Evolutionary conservation across 495 filamentous ascomycete species (phyloP).

Genomic region (Aspergillus cristatus): DNA sequence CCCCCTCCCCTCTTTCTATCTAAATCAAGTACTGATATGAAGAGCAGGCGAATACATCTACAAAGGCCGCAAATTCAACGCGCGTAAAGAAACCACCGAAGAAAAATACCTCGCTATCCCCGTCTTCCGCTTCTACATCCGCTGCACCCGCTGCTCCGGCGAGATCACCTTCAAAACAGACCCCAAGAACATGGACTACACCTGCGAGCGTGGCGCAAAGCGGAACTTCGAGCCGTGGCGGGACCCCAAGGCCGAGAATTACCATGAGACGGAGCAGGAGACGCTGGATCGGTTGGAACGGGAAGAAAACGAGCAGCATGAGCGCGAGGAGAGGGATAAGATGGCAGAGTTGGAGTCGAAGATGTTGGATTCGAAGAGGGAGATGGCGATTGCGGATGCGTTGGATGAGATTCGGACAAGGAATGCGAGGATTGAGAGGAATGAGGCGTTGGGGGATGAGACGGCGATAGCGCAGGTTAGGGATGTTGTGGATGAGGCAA

Average conservation of each 20-base stretch:
- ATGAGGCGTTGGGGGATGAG: slow-evolving; percentile 46
- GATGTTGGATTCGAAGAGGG: slow-evolving; percentile 84
- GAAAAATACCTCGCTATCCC: slow-evolving; percentile 85
- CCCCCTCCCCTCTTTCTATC: background rate
- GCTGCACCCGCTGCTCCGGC: slow-evolving; percentile 79
- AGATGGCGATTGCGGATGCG: slow-evolving; percentile 95
- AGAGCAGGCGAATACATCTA: slow-evolving; percentile 73
- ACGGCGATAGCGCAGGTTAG: slow-evolving; percentile 33
- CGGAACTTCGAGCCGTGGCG: slow-evolving; percentile 92
- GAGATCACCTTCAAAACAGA: slow-evolving; percentile 96
- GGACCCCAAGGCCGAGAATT: slow-evolving; percentile 36
- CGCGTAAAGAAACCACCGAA: slow-evolving; percentile 86
- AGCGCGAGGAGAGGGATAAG: slow-evolving; percentile 51
- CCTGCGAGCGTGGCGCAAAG: slow-evolving; percentile 77
- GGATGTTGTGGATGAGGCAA: slow-evolving; percentile 46
- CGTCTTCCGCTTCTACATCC: slow-evolving; percentile 91
- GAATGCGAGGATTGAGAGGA: slow-evolving; percentile 78
- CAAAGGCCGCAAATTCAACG: slow-evolving; percentile 94
- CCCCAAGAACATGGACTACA: slow-evolving; percentile 90
- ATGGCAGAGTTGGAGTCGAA: slow-evolving; percentile 77
- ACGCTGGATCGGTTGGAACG: slow-evolving; percentile 73
- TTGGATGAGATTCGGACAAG: slow-evolving; percentile 88
- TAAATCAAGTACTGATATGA: too few species aligned
- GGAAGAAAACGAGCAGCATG: slow-evolving; percentile 52
- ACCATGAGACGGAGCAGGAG: slow-evolving; percentile 78